Evolutionary conservation across 176 grass and related monocot genomes (phyloP), one percentile per base, ranked within the genome.

Genomic region (Lolium perenne): DNA sequence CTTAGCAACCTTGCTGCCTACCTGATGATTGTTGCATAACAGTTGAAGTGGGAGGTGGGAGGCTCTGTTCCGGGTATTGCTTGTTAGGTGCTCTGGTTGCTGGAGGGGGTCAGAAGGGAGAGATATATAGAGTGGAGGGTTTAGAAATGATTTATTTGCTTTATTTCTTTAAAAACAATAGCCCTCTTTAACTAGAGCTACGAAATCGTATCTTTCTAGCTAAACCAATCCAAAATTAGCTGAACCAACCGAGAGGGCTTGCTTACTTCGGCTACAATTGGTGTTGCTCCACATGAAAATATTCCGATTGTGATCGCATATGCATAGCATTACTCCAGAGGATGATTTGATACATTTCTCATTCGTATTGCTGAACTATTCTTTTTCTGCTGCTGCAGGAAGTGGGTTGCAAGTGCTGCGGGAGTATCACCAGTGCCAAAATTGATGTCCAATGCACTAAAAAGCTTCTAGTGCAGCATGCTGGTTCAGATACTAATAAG

Each of bases 381-480:
- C 18, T 22, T 85, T 79, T 83, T n/a, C 21, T 80, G 77, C 43
- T 16, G 5, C 11, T 3, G 4, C 86, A 93, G 88, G 86, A 86
- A 80, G 66, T 58, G 43, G 43, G 9, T 45, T 90, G 72, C 86
- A 74, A 80, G 12, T 85, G 64, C 73, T 88, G 32, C 61, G 77
- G 35, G 25, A 17, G 67, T 80, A 38, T 78, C 77, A 88, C 51
- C 17, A 12, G 17, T 88, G 29, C 48, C 41, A 23, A 11, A 47
- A 23, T 16, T 57, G 77, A 35, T 46, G 47, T 32, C 57, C 76
- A 80, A 46, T 83, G 59, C 66, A 80, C 68, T 57, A 53, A 54
- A 71, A 61, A 77, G 38, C 74, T 74, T 66, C 79, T 80, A 17
- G 13, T 48, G n/a, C 58, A 74, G 17, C 61, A 77, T 26, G 54